Base-by-base conservation (phyloP, 768 basidiomycete genomes). In the Calocybe cyanea region DNA sequence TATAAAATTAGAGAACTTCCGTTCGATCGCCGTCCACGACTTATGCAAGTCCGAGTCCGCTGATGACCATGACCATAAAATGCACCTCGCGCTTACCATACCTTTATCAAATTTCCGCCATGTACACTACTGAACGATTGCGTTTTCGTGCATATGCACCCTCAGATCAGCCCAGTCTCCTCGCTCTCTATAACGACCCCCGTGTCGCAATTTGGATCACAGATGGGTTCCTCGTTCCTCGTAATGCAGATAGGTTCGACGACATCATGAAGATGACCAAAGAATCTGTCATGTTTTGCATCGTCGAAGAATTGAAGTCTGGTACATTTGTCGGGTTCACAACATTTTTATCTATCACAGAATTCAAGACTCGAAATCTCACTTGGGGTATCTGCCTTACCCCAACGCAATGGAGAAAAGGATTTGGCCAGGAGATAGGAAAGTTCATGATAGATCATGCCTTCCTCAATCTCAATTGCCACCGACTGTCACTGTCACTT, bases 391-490 rank as follows among this genome's bases (percentile, higher is more conserved):
- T 52, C 19, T 41, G 42, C 10, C 11, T 52, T 18, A 23, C n/a
- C 17, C 46, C 41, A 7, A 51, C 56, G 43, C 66, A 64, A 41
- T 71, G 73, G 68, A 55, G 59, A 10, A 58, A 61, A 14, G 73
- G 73, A 0, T 74, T 67, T 43, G 73, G 73, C 2, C 65, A 58
- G 24, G 71, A 75, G 41, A 63, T 63, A 37, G 65, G 66, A 39
- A 53, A 52, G 24, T 75, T 70, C 50, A 54, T 75, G 25, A 53
- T 72, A 10, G 68, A 72, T 23, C 59, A 73, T 45, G 61, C 61
- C 18, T 76, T 76, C 23, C 46, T 61, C 33, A 63, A 63, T 56
- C 52, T 76, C 38, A 63, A 57, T 20, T 43, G 73, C 51, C 68
- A 72, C 34, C 66, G 72, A 11, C 47, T 76, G 45, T 67, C 72